A percentile compares a stretch with the other conserved stretches of the same genome.
Evolutionary conservation across 805 yeast genomes (phyloP).

Genomic region (Wickerhamomyces queroliae): DNA sequence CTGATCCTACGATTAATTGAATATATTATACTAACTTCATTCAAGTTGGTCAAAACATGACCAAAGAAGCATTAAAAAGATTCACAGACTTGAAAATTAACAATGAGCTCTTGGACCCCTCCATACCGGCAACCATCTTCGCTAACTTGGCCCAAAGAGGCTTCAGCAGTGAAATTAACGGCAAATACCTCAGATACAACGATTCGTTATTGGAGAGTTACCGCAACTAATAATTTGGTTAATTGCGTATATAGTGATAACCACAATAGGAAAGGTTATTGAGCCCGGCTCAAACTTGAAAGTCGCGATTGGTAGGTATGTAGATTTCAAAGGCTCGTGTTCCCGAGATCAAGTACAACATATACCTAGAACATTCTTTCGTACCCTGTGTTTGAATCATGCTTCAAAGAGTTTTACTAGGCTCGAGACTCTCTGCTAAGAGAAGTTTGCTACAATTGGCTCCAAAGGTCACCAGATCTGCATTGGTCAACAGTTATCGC

Average conservation of each 20-base stretch:
- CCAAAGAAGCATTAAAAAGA: constrained; percentile 46
- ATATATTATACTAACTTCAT: background rate
- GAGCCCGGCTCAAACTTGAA: background rate
- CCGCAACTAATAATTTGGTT: background rate
- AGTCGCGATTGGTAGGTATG: no score
- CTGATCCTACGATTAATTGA: background rate
- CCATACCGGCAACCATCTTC: constrained; percentile 65
- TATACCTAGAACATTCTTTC: no score
- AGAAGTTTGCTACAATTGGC: background rate
- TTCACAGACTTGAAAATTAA: constrained; percentile 59
- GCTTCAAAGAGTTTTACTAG: background rate
- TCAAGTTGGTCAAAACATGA: constrained; percentile 51
- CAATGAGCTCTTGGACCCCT: constrained; percentile 57
- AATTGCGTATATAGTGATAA: background rate
- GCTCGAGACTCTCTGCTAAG: background rate
- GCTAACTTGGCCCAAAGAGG: constrained; percentile 62
- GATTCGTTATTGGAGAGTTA: constrained; percentile 26
- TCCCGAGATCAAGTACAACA: no score
- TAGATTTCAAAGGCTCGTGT: no score
- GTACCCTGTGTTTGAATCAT: background rate
- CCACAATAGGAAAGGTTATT: background rate
- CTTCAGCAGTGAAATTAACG: constrained; percentile 52
- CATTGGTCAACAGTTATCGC: background rate
- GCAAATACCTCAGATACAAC: constrained; percentile 59
- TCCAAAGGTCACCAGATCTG: background rate